These are phyloP conservation scores for Leonotis leonurus DNA, from an alignment of 257 asterid genomes.

Conservation along the genomic window DNA sequence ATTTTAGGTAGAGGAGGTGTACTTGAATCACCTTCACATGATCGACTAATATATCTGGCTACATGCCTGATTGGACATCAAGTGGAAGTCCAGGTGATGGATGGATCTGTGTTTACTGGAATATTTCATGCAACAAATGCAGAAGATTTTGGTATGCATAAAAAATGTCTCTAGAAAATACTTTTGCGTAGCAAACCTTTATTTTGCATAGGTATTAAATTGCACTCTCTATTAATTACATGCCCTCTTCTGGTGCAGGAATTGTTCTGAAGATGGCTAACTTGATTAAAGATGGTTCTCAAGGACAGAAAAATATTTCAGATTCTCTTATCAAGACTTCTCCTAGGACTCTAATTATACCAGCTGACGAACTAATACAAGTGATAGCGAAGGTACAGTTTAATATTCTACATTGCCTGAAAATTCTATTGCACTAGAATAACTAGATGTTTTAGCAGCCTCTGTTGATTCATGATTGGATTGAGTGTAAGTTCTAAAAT, in stretches of 20 bases:
- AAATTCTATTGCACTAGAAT: conserved; percentile 13
- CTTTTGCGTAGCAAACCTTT: neutral
- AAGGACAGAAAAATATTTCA: conserved; percentile 37
- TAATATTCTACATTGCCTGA: neutral
- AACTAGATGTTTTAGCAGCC: conserved; percentile 3
- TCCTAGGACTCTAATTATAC: conserved; percentile 58
- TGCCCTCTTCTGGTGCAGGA: conserved; percentile 39
- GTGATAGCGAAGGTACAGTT: conserved; percentile 75
- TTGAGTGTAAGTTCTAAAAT: neutral
- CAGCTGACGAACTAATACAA: conserved; percentile 81
- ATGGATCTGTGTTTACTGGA: conserved; percentile 84
- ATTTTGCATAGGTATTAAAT: neutral
- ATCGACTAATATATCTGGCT: conserved; percentile 54
- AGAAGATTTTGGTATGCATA: conserved; percentile 72
- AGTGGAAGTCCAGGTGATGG: conserved; percentile 87
- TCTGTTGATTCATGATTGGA: neutral
- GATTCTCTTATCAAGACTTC: conserved; percentile 52
- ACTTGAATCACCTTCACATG: conserved; percentile 52
- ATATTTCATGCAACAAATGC: conserved; percentile 76
- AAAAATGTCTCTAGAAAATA: conserved; percentile 3
- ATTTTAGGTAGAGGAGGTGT: conserved; percentile 57
- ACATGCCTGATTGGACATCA: conserved; percentile 84
- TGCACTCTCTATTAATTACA: neutral
- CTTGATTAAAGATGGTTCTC: conserved; percentile 61
- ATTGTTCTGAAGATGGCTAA: conserved; percentile 86